Percentiles rank a stretch among this genome's conserved stretches.
Evolutionary conservation across 2,329 filamentous ascomycete genomes (phyloP).

Genomic region (Penicillium sp.): DNA sequence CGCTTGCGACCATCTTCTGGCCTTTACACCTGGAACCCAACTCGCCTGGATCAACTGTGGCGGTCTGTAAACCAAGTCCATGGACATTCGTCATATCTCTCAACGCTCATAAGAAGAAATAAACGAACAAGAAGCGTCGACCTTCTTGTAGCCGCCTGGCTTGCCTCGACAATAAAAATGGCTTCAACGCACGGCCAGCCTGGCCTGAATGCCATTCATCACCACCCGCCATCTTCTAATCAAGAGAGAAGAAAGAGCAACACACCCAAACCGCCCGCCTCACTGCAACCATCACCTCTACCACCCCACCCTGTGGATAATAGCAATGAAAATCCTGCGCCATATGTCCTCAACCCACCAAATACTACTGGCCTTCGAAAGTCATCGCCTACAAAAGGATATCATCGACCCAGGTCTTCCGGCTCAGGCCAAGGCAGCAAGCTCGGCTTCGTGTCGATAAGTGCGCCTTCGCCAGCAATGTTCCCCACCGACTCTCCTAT

Average conservation of each 20-base stretch:
- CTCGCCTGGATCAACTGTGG: too few relatives aligned
- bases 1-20: not conserved
- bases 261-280: conserved; percentile 27
- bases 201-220: conserved; percentile 51
- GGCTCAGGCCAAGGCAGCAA: conserved; percentile 54
- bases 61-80: not conserved
- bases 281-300: conserved; percentile 52
- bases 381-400: conserved; percentile 67
- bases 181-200: conserved; percentile 41
- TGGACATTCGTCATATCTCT: not conserved
- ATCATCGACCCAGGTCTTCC: conserved; percentile 53
- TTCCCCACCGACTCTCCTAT: conserved; percentile 48
- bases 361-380: conserved; percentile 41
- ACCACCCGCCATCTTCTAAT: conserved; percentile 16
- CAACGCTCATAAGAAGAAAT: not conserved
- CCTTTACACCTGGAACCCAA: not conserved
- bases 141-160: conserved; percentile 1
- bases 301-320: conserved; percentile 43
- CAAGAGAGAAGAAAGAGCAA: conserved; percentile 17
- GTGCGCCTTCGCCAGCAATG: conserved; percentile 39
- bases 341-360: conserved; percentile 64
- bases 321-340: conserved; percentile 46
- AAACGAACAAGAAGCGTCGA: not conserved
- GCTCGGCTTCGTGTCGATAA: conserved; percentile 61
- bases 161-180: conserved; percentile 24